These are phyloP conservation scores for Cystoderma amianthinum DNA, from an alignment of 768 basidiomycete species.

Conservation along the genomic window DNA sequence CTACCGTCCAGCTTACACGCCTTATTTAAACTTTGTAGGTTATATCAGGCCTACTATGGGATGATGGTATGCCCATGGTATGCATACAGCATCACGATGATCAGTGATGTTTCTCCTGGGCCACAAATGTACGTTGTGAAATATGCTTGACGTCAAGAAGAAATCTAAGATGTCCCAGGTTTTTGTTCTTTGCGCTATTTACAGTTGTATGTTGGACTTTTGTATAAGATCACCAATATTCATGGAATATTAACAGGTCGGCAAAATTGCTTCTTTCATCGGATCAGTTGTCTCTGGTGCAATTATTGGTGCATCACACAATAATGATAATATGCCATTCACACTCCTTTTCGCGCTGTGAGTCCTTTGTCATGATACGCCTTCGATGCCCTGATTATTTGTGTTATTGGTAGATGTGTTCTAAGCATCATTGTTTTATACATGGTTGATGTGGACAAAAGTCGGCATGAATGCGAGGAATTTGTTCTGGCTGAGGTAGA, in stretches of 20 bases:
- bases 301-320: conserved; percentile 59
- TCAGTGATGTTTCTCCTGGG: conserved; percentile 67
- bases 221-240: not conserved
- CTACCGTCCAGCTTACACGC: no score
- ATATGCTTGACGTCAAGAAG: no score
- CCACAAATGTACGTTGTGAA: conserved; percentile 67
- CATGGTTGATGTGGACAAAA: conserved; percentile 60
- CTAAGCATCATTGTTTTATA: conserved; percentile 53
- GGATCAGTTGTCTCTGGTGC: conserved; percentile 72
- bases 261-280: conserved; percentile 73
- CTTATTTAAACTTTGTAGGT: conserved; percentile 30
- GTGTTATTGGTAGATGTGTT: conserved; percentile 30
- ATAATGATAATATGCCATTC: conserved; percentile 74
- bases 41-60: conserved; percentile 66
- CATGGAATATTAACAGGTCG: conserved; percentile 34
- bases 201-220: conserved; percentile 41
- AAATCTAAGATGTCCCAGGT: conserved; percentile 26
- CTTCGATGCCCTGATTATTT: conserved; percentile 1
- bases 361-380: conserved; percentile 15
- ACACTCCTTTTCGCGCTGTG: conserved; percentile 67
- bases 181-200: conserved; percentile 71
- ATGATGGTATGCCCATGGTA: conserved; percentile 77
- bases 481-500: conserved; percentile 49
- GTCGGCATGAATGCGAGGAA: conserved; percentile 52
- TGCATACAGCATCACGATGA: conserved; percentile 80